These are phyloP conservation scores for Paecilomyces sp. DNA, from an alignment of 2,329 filamentous ascomycete genomes.

Conservation along the genomic window DNA sequence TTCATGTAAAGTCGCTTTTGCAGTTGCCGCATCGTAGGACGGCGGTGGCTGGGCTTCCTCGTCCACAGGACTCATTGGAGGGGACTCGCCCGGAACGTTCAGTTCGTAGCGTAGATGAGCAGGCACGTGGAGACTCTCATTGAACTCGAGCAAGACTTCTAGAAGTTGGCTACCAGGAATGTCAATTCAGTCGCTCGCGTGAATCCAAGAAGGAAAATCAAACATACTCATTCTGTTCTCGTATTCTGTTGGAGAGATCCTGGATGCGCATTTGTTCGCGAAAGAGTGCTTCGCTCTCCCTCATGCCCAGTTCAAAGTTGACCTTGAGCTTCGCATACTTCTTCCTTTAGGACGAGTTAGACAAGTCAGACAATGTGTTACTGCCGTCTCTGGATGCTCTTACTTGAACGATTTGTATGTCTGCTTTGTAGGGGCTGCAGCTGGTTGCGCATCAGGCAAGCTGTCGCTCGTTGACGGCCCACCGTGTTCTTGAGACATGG, in stretches of 20 bases:
- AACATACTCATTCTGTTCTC: slow-evolving; percentile 85
- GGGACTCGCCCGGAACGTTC: slow-evolving; percentile 35
- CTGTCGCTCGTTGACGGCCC: slow-evolving; percentile 21
- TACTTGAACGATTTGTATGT: slow-evolving; percentile 63
- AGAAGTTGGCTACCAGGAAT: slow-evolving; percentile 64
- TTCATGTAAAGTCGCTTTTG: slow-evolving; percentile 29
- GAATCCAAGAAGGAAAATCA: background rate
- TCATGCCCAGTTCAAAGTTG: slow-evolving; percentile 73
- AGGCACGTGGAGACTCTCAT: slow-evolving; percentile 72
- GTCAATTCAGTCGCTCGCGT: slow-evolving; percentile 7
- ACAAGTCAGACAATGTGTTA: slow-evolving; percentile 5
- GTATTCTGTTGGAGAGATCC: slow-evolving; percentile 72
- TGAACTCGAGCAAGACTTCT: slow-evolving; percentile 83
- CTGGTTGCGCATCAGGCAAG: slow-evolving; percentile 22
- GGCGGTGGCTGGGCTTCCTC: slow-evolving; percentile 27
- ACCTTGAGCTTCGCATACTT: slow-evolving; percentile 87
- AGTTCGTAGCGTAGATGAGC: slow-evolving; percentile 69
- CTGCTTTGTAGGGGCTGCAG: slow-evolving; percentile 38
- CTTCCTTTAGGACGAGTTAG: slow-evolving; percentile 44
- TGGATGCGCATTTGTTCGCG: slow-evolving; percentile 74
- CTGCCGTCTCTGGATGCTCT: slow-evolving; percentile 5
- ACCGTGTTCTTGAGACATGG: slow-evolving; percentile 26
- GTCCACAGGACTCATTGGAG: slow-evolving; percentile 42
- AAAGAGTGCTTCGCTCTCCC: slow-evolving; percentile 58
- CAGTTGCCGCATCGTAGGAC: slow-evolving; percentile 23